These are phyloP conservation scores for Vaccinium corymbosum DNA, from an alignment of 148 eudicot species.

Conservation along the genomic window DNA sequence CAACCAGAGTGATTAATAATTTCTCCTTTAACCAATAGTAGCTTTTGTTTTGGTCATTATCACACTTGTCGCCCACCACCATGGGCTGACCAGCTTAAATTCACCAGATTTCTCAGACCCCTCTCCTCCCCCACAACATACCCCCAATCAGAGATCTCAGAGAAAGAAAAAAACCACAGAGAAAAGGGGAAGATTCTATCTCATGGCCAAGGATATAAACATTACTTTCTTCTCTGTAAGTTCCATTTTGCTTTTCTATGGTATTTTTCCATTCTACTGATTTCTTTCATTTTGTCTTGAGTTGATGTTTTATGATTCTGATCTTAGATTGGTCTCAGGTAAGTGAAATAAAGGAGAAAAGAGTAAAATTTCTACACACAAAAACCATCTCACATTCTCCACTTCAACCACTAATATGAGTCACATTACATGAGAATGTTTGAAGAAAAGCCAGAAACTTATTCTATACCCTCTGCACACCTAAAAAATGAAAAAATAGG, in stretches of 20 bases:
- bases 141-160: slow-evolving; percentile 16
- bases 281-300: not conserved
- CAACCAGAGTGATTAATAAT: slow-evolving; percentile 20
- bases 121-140: slow-evolving; percentile 40
- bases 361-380: slow-evolving; percentile 25
- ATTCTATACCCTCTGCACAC: slow-evolving; percentile 51
- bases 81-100: slow-evolving; percentile 38
- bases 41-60: slow-evolving; percentile 44
- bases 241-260: not conserved
- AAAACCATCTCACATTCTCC: slow-evolving; percentile 30
- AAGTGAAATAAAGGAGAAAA: not conserved
- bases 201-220: not conserved
- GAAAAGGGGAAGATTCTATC: slow-evolving; percentile 1
- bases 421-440: slow-evolving; percentile 43
- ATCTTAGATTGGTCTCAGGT: not conserved
- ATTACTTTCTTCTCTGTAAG: slow-evolving; percentile 13
- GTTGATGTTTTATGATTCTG: not conserved
- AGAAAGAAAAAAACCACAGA: not conserved
- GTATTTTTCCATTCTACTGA: not conserved
- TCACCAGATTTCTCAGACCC: slow-evolving; percentile 29
- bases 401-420: slow-evolving; percentile 22
- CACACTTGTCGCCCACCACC: slow-evolving; percentile 45
- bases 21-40: not conserved
- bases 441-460: slow-evolving; percentile 35
- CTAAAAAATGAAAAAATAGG: slow-evolving; percentile 26